Evolutionary conservation across 352 stramenopile species (phyloP).

Genomic region (Phytophthora fragariaefolia): DNA sequence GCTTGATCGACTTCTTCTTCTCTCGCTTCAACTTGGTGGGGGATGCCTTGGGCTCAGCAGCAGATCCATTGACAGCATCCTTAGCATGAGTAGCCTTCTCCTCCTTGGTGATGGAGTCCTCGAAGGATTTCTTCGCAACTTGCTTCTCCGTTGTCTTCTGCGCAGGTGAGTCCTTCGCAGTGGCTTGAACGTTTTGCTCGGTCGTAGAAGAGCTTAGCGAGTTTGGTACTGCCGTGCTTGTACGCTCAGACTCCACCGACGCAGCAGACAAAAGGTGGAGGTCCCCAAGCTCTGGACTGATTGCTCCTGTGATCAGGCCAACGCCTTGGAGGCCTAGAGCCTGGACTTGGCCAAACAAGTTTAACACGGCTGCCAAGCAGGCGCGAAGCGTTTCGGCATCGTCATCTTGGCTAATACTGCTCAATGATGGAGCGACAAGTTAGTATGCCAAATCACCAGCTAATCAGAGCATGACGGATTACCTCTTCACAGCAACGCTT

Average conservation of each 20-base stretch:
- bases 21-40: conserved; percentile 28
- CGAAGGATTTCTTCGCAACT: background rate
- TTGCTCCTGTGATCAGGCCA: conserved; percentile 20
- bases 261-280: conserved; percentile 35
- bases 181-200: conserved; percentile 9
- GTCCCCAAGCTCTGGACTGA: conserved; percentile 22
- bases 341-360: conserved; percentile 39
- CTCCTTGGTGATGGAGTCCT: background rate
- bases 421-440: too few relatives aligned
- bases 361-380: conserved; percentile 28
- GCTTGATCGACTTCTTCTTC: conserved; percentile 35
- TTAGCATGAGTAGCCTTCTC: background rate
- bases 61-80: conserved; percentile 2
- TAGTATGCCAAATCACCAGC: too few relatives aligned
- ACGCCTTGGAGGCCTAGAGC: conserved; percentile 31
- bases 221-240: conserved; percentile 13
- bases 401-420: conserved; percentile 21
- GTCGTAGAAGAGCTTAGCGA: conserved; percentile 15
- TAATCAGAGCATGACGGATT: too few relatives aligned
- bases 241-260: conserved; percentile 16
- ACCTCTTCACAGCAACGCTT: conserved; percentile 25
- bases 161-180: conserved; percentile 3
- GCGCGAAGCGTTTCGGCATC: conserved; percentile 23
- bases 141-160: conserved; percentile 14
- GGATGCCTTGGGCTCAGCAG: conserved; percentile 29